phyloP scores from a whole-genome alignment of 2,329 filamentous ascomycete genomes.

The Cladorrhinum sp. region DNA sequence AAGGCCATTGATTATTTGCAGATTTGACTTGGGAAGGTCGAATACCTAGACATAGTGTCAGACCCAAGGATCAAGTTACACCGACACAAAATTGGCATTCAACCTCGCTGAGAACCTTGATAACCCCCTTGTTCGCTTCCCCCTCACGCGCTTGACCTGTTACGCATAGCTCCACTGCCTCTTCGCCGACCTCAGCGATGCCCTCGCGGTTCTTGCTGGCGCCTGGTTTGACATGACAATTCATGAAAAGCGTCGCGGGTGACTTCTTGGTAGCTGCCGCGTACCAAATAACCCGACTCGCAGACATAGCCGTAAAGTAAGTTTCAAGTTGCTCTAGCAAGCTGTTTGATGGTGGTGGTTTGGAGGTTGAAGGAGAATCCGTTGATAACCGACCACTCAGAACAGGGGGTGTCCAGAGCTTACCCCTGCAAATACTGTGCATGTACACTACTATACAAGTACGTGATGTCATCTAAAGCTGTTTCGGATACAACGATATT shows the following conservation, averaged over 20 bases:
- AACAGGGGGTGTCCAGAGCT: background rate
- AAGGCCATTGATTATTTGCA: slow-evolving; percentile 59
- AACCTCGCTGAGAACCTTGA: slow-evolving; percentile 60
- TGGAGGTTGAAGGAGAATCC: background rate
- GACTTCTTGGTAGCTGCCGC: slow-evolving; percentile 48
- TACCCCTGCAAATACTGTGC: background rate
- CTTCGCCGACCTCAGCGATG: slow-evolving; percentile 53
- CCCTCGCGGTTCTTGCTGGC: slow-evolving; percentile 61
- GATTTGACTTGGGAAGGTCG: slow-evolving; percentile 59
- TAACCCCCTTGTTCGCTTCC: slow-evolving; percentile 66
- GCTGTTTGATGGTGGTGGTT: background rate
- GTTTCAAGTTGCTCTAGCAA: background rate
- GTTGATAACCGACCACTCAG: background rate
- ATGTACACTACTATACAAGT: too few relatives aligned
- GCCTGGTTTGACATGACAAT: slow-evolving; percentile 66
- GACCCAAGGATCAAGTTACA: background rate
- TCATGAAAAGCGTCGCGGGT: slow-evolving; percentile 51
- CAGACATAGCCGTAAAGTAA: slow-evolving; percentile 8
- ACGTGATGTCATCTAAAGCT: background rate
- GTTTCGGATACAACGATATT: background rate
- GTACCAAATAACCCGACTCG: slow-evolving; percentile 33
- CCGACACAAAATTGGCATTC: slow-evolving; percentile 14
- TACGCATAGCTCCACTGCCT: slow-evolving; percentile 62
- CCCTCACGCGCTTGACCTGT: slow-evolving; percentile 63
- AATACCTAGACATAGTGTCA: slow-evolving; percentile 44